Evolutionary conservation across 306 rosid genomes (phyloP).

Genomic region (Corylus americana): DNA sequence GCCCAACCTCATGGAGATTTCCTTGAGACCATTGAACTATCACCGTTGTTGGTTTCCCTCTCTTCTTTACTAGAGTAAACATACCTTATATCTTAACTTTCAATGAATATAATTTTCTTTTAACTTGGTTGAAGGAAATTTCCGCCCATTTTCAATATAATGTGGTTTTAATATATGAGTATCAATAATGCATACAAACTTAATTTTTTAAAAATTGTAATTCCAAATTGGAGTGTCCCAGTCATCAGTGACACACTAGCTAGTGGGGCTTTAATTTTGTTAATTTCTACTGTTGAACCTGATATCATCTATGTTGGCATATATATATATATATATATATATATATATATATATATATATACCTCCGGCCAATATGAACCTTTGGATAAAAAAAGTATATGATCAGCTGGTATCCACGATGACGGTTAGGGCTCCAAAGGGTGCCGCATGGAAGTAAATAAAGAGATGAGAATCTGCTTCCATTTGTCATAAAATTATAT

Average conservation of each 20-base stretch:
- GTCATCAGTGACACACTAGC: not conserved
- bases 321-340: not conserved
- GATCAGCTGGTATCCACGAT: not conserved
- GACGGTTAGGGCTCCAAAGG: slow-evolving; percentile 2
- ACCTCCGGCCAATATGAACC: not conserved
- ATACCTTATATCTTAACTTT: too few species aligned
- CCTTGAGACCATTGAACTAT: too few species aligned
- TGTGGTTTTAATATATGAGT: not conserved
- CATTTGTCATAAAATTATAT: slow-evolving; percentile 5
- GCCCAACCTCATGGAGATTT: too few species aligned
- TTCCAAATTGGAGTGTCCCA: not conserved
- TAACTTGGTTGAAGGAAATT: too few species aligned
- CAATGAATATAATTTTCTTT: too few species aligned
- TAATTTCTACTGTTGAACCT: not conserved
- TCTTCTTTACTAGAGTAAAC: too few species aligned
- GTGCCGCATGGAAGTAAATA: slow-evolving; percentile 25
- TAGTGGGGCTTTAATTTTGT: not conserved
- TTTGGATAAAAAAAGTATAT: not conserved
- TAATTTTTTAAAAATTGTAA: not conserved
- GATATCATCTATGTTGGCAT: not conserved
- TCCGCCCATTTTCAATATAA: not conserved
- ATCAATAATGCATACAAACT: not conserved
- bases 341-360: too few species aligned
- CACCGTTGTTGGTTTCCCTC: too few species aligned
- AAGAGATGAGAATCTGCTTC: not conserved